Base-by-base conservation (phyloP, 164 flowering plant genomes). In the Vitis rotundifolia region DNA sequence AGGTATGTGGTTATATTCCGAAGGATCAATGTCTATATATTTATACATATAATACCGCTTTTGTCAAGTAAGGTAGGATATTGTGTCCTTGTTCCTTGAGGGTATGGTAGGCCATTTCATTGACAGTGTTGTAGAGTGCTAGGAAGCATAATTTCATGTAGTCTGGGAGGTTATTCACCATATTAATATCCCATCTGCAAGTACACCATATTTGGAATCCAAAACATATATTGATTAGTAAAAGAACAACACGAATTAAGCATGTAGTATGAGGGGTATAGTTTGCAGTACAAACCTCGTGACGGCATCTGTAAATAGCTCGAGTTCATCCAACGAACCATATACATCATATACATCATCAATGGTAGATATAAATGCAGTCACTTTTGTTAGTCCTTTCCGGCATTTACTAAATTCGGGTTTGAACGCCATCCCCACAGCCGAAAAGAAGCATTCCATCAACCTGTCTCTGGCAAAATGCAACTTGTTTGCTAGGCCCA, bases 301-400 rank as follows among this genome's bases (percentile, higher is more conserved):
- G 62, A 81, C 77, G 3, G 80, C 84, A 9, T 52, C 37, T 3
- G 86, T 86, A 28, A 86, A 79, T 2, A 73, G 78, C 55, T 82
- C 77, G 2, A 86, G 64, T 64, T 86, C 87, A 37, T 82, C 81
- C 59, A 75, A 48, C 11, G 73, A 70, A 9, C 83, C 89, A 73
- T 77, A 82, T 56, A 82, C 76, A 73, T 86, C 89, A 54, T 78
- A 83, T 2, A 83, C 59, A 65, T 83, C 84, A 72, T 84, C 89
- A 3, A 86, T 67, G 49, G 66, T 57, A 11, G 86, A 69, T 10
- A 84, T 63, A 0, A 86, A 44, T 1, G 70, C 2, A 4, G 52
- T 3, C 9, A 71, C 73, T 71, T 83, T 83, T 4, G 83, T 71
- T 9, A 80, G 9, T 11, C 12, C 73, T 72, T 59, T 65, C 3